phyloP scores from a whole-genome alignment of 2,329 filamentous ascomycete genomes.

The Colletotrichum paranaense region DNA sequence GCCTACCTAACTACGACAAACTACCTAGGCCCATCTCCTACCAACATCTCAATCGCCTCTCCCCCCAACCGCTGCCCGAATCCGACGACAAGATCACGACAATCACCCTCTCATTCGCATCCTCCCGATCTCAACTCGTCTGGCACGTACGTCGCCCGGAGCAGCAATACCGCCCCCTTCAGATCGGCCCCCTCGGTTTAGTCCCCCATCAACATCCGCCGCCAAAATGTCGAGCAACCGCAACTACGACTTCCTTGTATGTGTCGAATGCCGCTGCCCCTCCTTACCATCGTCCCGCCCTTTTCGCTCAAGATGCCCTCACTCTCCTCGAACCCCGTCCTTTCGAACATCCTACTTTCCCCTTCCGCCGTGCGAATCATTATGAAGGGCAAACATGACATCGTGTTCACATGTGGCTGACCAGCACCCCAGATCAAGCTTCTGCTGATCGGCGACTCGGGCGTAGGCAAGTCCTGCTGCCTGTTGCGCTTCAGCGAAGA shows the following conservation, averaged over 20 bases:
- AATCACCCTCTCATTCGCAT: neutral
- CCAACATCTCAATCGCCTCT: conserved; percentile 18
- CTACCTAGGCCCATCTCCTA: conserved; percentile 17
- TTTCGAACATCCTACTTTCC: neutral
- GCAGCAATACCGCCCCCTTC: conserved; percentile 1
- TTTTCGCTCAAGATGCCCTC: neutral
- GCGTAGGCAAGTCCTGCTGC: conserved; percentile 97
- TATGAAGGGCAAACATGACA: conserved; percentile 33
- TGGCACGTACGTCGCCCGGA: conserved; percentile 3
- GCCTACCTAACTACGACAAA: conserved; percentile 16
- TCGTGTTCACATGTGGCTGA: conserved; percentile 36
- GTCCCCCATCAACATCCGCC: conserved; percentile 36
- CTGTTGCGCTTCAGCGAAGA: conserved; percentile 96
- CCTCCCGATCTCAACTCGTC: neutral
- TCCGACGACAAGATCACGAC: conserved; percentile 32
- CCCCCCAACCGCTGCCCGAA: conserved; percentile 17
- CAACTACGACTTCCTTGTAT: conserved; percentile 99
- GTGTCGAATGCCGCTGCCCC: conserved; percentile 47
- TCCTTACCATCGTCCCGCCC: conserved; percentile 30
- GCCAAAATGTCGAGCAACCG: conserved; percentile 90
- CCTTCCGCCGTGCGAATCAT: neutral
- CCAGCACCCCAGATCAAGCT: conserved; percentile 82
- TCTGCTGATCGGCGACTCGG: conserved; percentile 94
- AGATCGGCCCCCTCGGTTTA: conserved; percentile 30
- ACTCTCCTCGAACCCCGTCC: neutral